Evolutionary conservation across 495 filamentous ascomycete species (phyloP).

Genomic region (Lichina pygmaea): DNA sequence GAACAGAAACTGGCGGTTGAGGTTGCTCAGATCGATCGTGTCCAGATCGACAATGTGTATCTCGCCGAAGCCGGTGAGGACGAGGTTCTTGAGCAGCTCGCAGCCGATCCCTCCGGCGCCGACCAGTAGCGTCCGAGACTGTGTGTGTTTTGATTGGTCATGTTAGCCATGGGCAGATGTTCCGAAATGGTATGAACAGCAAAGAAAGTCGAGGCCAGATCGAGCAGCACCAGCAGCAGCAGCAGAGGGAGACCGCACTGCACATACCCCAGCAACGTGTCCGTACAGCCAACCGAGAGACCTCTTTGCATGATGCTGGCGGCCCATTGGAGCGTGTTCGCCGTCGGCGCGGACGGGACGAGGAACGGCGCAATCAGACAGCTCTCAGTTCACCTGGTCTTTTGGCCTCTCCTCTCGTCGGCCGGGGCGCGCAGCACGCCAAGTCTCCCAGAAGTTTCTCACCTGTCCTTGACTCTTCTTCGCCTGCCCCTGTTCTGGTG

Average conservation of each 20-base stretch:
- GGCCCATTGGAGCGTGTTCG: slow-evolving; percentile 5
- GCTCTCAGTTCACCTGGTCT: too few species aligned
- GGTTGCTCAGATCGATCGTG: slow-evolving; percentile 91
- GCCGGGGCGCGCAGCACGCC: too few species aligned
- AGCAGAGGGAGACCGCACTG: neutral
- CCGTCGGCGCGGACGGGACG: too few species aligned
- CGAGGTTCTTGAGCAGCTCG: slow-evolving; percentile 91
- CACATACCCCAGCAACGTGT: slow-evolving; percentile 36
- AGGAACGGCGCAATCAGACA: too few species aligned
- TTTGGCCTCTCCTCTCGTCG: too few species aligned
- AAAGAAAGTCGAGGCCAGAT: neutral
- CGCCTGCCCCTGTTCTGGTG: too few species aligned
- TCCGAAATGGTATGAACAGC: neutral
- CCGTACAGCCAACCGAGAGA: slow-evolving; percentile 33
- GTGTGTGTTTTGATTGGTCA: slow-evolving; percentile 4
- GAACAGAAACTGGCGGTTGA: slow-evolving; percentile 97
- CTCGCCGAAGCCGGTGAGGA: slow-evolving; percentile 78
- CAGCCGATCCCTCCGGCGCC: slow-evolving; percentile 95
- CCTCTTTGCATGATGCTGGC: slow-evolving; percentile 19
- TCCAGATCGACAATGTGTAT: slow-evolving; percentile 93
- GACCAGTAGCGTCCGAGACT: slow-evolving; percentile 81
- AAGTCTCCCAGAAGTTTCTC: too few species aligned
- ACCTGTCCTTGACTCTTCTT: too few species aligned
- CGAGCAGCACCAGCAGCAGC: neutral
- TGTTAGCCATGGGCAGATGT: neutral